These are phyloP conservation scores for Echites panduratus DNA, from an alignment of 257 asterid genomes.

Conservation along the genomic window DNA sequence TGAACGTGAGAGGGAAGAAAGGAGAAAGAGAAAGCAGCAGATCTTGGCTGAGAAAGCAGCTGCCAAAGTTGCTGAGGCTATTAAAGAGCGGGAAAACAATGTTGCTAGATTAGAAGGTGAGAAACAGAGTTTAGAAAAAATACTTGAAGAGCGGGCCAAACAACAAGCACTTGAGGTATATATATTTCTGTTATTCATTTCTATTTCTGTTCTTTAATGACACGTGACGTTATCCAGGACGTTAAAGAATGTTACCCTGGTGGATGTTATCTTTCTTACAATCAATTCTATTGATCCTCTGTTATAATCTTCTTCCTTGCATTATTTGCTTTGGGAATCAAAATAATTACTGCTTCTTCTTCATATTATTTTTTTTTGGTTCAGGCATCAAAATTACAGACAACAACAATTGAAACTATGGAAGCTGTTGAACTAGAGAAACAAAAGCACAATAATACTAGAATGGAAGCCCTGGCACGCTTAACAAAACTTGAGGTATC, in stretches of 20 bases:
- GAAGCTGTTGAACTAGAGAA: conserved; percentile 94
- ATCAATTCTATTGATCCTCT: not conserved
- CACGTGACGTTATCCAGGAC: not conserved
- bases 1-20: conserved; percentile 82
- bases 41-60: conserved; percentile 91
- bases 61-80: conserved; percentile 77
- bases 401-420: conserved; percentile 89
- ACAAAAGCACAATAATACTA: conserved; percentile 87
- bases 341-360: not conserved
- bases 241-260: not conserved
- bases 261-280: conserved; percentile 8
- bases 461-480: conserved; percentile 81
- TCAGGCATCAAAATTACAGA: conserved; percentile 89
- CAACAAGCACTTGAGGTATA: conserved; percentile 89
- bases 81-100: conserved; percentile 79
- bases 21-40: conserved; percentile 79
- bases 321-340: not conserved
- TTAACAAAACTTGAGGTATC: conserved; percentile 79
- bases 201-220: conserved; percentile 1
- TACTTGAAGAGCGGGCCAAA: conserved; percentile 82
- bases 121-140: conserved; percentile 92
- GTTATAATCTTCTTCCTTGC: not conserved
- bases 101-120: conserved; percentile 95
- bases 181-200: conserved; percentile 2
- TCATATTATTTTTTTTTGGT: conserved; percentile 1